A percentile compares a stretch with the other conserved stretches of the same genome.
Conservation (phyloP, 768 basidiomycete genomes). For the Russula sp. region DNA sequence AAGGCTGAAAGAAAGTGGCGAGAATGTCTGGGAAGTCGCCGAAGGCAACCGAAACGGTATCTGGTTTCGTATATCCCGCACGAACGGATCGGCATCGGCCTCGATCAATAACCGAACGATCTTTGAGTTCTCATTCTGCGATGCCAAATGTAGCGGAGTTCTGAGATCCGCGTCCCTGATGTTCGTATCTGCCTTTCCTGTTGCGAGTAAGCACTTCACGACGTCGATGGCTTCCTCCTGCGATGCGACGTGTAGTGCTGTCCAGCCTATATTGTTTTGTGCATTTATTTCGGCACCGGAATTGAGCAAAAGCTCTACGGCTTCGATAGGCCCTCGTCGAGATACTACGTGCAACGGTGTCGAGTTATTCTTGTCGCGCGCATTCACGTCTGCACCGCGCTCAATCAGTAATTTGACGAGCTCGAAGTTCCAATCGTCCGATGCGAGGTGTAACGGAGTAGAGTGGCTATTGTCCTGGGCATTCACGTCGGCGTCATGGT, state of each 20-base stretch:
- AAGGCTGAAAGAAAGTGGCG: too few species aligned
- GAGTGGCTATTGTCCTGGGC: background rate
- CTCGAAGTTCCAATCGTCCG: background rate
- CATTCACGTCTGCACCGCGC: background rate
- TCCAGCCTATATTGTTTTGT: background rate
- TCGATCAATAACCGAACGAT: too few species aligned
- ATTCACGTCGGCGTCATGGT: background rate
- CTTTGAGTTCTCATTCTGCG: background rate
- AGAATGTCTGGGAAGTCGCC: too few species aligned
- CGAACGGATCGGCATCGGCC: too few species aligned
- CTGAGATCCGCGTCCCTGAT: background rate
- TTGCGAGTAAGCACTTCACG: background rate
- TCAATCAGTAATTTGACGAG: background rate
- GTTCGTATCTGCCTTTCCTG: background rate
- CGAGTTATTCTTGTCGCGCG: background rate
- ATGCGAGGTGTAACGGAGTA: slow-evolving; percentile 1
- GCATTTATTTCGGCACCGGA: background rate
- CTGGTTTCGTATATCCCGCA: too few species aligned
- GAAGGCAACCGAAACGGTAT: too few species aligned
- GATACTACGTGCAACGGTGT: background rate
- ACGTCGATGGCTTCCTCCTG: background rate
- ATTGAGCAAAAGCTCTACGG: background rate
- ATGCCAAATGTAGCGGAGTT: background rate
- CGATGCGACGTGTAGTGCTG: background rate
- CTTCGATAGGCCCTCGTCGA: background rate